These are phyloP conservation scores for Hippophae gyantsensis DNA, from an alignment of 306 rosid species.

Conservation along the genomic window DNA sequence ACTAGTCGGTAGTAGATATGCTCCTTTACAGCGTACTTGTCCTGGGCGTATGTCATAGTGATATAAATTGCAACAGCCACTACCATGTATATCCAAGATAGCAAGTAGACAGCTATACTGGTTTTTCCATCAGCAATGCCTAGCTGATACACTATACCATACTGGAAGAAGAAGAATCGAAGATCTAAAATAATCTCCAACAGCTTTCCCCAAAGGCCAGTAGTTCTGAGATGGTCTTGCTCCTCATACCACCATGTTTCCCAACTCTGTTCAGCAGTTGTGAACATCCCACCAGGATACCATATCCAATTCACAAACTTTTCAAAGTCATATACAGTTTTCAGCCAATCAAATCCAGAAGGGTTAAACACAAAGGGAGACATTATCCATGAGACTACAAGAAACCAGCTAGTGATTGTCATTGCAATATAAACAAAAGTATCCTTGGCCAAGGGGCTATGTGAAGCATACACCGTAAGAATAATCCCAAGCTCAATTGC, in stretches of 20 bases:
- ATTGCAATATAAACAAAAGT: conserved; percentile 65
- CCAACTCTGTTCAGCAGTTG: conserved; percentile 78
- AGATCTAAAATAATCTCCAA: conserved; percentile 86
- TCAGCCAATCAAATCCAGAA: conserved; percentile 96
- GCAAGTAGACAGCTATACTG: conserved; percentile 69
- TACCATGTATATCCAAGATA: conserved; percentile 75
- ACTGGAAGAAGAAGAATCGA: conserved; percentile 97
- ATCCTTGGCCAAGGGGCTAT: conserved; percentile 36
- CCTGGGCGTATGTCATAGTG: conserved; percentile 51
- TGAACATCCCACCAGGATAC: conserved; percentile 60
- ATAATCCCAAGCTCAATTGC: conserved; percentile 85
- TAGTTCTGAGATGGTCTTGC: conserved; percentile 79
- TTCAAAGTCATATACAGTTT: conserved; percentile 83
- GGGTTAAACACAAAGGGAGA: conserved; percentile 89
- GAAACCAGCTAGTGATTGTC: conserved; percentile 78
- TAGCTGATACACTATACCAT: conserved; percentile 78
- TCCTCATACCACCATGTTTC: conserved; percentile 94
- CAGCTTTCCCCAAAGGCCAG: conserved; percentile 95
- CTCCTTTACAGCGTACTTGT: conserved; percentile 66
- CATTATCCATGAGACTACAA: conserved; percentile 89
- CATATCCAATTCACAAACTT: conserved; percentile 80
- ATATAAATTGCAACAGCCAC: conserved; percentile 62
- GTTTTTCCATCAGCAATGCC: conserved; percentile 24
- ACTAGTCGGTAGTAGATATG: conserved; percentile 74
- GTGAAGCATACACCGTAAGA: conserved; percentile 64